These are phyloP conservation scores for Cryomyces minteri DNA, from an alignment of 495 filamentous ascomycete genomes.

Conservation along the genomic window DNA sequence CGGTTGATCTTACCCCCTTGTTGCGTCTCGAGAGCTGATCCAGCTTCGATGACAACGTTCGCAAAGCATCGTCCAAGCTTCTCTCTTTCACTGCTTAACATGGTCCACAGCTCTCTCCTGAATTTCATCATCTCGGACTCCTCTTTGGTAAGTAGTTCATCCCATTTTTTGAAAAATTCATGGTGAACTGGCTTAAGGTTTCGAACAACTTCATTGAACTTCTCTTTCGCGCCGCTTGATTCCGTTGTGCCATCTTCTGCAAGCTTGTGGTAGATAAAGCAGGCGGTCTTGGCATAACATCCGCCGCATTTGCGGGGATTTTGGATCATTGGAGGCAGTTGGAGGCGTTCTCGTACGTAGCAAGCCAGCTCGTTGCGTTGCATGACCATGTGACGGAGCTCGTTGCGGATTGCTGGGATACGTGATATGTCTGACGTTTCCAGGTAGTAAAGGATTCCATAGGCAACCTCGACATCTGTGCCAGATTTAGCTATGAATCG, in stretches of 20 bases:
- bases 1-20: constrained; percentile 70
- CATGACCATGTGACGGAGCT: constrained; percentile 89
- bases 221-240: constrained; percentile 52
- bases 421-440: constrained; percentile 71
- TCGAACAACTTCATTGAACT: constrained; percentile 56
- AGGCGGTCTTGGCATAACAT: constrained; percentile 77
- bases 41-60: constrained; percentile 59
- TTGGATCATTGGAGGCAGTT: constrained; percentile 72
- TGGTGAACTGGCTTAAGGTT: constrained; percentile 55
- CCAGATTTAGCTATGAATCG: not conserved
- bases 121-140: constrained; percentile 73
- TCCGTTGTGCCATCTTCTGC: constrained; percentile 67
- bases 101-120: constrained; percentile 82
- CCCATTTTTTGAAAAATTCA: constrained; percentile 87
- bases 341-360: constrained; percentile 60
- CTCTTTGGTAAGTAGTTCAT: constrained; percentile 80
- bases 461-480: constrained; percentile 65
- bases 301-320: constrained; percentile 54
- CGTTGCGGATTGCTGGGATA: constrained; percentile 65
- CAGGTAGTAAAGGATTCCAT: constrained; percentile 86
- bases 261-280: constrained; percentile 91
- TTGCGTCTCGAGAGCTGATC: constrained; percentile 45
- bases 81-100: constrained; percentile 78
- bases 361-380: constrained; percentile 79
- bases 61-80: constrained; percentile 64